A percentile compares a stretch with the other conserved stretches of the same genome.
Evolutionary conservation across 352 stramenopile genomes (phyloP).

Genomic region (Pythium chondricola): DNA sequence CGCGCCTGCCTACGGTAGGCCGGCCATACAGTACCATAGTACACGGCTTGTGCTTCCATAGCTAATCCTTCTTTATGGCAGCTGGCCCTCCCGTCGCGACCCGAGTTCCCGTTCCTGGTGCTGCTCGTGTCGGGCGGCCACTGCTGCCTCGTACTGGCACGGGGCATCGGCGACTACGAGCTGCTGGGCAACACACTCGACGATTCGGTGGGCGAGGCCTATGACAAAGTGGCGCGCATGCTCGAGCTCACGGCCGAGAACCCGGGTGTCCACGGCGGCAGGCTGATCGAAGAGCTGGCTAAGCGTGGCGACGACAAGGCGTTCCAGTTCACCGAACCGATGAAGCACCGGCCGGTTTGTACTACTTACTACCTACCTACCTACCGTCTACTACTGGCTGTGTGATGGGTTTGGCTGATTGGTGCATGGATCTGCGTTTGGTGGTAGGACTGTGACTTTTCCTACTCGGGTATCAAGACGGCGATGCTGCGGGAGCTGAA

Average conservation of each 20-base stretch:
- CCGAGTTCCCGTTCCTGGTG: conserved; percentile 95
- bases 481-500: conserved; percentile 86
- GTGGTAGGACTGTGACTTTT: conserved; percentile 93
- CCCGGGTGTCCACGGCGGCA: conserved; percentile 78
- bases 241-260: conserved; percentile 74
- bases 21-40: no score
- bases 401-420: no score
- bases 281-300: conserved; percentile 92
- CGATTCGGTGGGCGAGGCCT: conserved; percentile 97
- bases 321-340: conserved; percentile 90
- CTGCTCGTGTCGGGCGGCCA: conserved; percentile 98
- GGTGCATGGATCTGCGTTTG: neutral
- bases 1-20: conserved; percentile 77
- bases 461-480: conserved; percentile 97
- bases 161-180: conserved; percentile 89
- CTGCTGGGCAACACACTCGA: conserved; percentile 96
- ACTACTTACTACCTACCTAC: neutral
- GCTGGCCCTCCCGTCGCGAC: conserved; percentile 24
- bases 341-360: conserved; percentile 69
- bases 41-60: neutral
- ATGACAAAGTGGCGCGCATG: conserved; percentile 97
- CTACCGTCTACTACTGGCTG: no score
- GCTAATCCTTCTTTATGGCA: conserved; percentile 4
- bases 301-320: conserved; percentile 84
- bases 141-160: conserved; percentile 93